Evolutionary conservation across 78 protist genomes (phyloP).

Genomic region (Blattamonas nauphoetae): DNA sequence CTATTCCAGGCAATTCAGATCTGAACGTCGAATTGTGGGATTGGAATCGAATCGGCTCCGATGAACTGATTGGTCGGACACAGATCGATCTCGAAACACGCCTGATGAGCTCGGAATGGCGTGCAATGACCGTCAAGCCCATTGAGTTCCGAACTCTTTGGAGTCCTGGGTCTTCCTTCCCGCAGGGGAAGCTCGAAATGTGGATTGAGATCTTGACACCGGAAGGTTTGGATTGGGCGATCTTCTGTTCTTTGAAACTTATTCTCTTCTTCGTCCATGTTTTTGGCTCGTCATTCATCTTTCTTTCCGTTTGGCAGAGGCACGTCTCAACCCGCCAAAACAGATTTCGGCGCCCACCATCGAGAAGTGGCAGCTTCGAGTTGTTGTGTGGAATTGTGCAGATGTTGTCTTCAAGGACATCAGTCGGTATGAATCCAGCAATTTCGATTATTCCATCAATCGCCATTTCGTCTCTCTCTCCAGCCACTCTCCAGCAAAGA

Average conservation of each 20-base stretch:
- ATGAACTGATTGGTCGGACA: slow-evolving; percentile 24
- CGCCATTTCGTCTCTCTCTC: too few relatives aligned
- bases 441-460: too few relatives aligned
- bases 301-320: too few relatives aligned
- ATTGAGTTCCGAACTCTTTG: slow-evolving; percentile 26
- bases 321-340: slow-evolving; percentile 5
- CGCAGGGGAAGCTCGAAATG: slow-evolving; percentile 36
- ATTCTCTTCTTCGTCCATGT: too few relatives aligned
- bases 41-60: slow-evolving; percentile 5
- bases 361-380: slow-evolving; percentile 13
- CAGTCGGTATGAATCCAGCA: too few relatives aligned
- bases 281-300: too few relatives aligned
- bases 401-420: slow-evolving; percentile 17
- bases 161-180: slow-evolving; percentile 11
- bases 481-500: neutral
- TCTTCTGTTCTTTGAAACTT: too few relatives aligned
- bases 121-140: slow-evolving; percentile 9
- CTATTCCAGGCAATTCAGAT: slow-evolving; percentile 1
- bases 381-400: slow-evolving; percentile 15
- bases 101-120: slow-evolving; percentile 7
- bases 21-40: slow-evolving; percentile 16
- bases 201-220: slow-evolving; percentile 20
- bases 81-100: slow-evolving; percentile 19
- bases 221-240: too few relatives aligned
- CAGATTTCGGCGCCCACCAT: slow-evolving; percentile 7